Evolutionary conservation across 108 stramenopile genomes (phyloP).

Genomic region (Stephanodiscus minutulus): DNA sequence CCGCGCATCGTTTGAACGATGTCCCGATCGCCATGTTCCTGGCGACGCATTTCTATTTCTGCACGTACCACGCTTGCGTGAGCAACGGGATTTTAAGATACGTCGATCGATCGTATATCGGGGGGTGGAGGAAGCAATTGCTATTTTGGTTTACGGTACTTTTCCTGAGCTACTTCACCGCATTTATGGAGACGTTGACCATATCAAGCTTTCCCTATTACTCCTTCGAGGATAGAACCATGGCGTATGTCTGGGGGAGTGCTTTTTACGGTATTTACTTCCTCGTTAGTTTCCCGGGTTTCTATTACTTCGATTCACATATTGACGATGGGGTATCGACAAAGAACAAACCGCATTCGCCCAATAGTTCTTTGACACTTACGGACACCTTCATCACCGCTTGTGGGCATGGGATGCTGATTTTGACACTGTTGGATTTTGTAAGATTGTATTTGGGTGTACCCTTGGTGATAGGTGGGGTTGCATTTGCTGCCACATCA

Average conservation of each 20-base stretch:
- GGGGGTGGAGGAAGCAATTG: slow-evolving; percentile 45
- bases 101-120: slow-evolving; percentile 61
- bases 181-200: slow-evolving; percentile 97
- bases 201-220: slow-evolving; percentile 97
- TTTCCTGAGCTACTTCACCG: slow-evolving; percentile 88
- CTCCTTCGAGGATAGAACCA: slow-evolving; percentile 84
- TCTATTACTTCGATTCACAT: slow-evolving; percentile 77
- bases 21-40: slow-evolving; percentile 94
- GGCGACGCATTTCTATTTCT: slow-evolving; percentile 98
- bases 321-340: slow-evolving; percentile 48
- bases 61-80: slow-evolving; percentile 89
- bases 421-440: slow-evolving; percentile 90
- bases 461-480: slow-evolving; percentile 74
- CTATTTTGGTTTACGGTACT: slow-evolving; percentile 56
- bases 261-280: slow-evolving; percentile 99
- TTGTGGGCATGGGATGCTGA: slow-evolving; percentile 93
- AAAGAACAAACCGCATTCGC: background rate
- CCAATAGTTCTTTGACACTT: slow-evolving; percentile 36
- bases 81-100: slow-evolving; percentile 89
- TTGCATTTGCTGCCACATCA: slow-evolving; percentile 41
- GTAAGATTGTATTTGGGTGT: slow-evolving; percentile 85
- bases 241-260: slow-evolving; percentile 71
- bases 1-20: slow-evolving; percentile 91
- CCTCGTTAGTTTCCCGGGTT: slow-evolving; percentile 94
- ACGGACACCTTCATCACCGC: slow-evolving; percentile 81